Conservation (phyloP, 2,329 filamentous ascomycete species). For the Cadophora luteo-olivacea region DNA sequence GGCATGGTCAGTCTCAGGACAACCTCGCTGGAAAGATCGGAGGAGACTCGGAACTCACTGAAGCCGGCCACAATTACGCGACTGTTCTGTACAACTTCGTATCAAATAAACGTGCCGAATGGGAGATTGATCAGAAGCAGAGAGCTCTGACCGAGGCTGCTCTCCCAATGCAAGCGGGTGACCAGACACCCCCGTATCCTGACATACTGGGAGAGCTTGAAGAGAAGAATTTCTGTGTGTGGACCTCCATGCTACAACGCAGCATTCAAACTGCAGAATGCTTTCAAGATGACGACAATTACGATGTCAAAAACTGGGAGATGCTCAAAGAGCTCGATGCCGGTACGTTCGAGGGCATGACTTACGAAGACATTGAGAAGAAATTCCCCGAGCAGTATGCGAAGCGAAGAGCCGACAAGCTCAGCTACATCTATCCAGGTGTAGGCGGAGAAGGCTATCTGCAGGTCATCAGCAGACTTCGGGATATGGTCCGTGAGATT, state of each 20-base stretch:
- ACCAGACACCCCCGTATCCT: slow-evolving; percentile 93
- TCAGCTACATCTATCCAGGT: slow-evolving; percentile 95
- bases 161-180: slow-evolving; percentile 88
- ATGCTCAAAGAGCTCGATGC: slow-evolving; percentile 98
- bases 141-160: slow-evolving; percentile 71
- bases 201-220: slow-evolving; percentile 74
- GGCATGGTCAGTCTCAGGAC: slow-evolving; percentile 90
- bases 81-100: slow-evolving; percentile 84
- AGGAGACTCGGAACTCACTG: slow-evolving; percentile 84
- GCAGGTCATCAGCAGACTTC: slow-evolving; percentile 93
- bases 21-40: slow-evolving; percentile 89
- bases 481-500: slow-evolving; percentile 94
- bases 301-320: slow-evolving; percentile 96
- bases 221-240: slow-evolving; percentile 94
- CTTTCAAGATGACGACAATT: slow-evolving; percentile 91
- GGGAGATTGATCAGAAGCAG: slow-evolving; percentile 82
- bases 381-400: slow-evolving; percentile 81
- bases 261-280: slow-evolving; percentile 86
- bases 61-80: slow-evolving; percentile 81
- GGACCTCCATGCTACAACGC: slow-evolving; percentile 96
- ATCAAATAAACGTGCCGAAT: slow-evolving; percentile 77
- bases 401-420: slow-evolving; percentile 82
- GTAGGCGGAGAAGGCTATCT: slow-evolving; percentile 96
- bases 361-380: slow-evolving; percentile 87
- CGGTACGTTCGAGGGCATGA: slow-evolving; percentile 92